Evolutionary conservation across 2,329 filamentous ascomycete genomes (phyloP), one percentile per base, ranked within the genome.

Genomic region (Pyricularia pennisetigena): DNA sequence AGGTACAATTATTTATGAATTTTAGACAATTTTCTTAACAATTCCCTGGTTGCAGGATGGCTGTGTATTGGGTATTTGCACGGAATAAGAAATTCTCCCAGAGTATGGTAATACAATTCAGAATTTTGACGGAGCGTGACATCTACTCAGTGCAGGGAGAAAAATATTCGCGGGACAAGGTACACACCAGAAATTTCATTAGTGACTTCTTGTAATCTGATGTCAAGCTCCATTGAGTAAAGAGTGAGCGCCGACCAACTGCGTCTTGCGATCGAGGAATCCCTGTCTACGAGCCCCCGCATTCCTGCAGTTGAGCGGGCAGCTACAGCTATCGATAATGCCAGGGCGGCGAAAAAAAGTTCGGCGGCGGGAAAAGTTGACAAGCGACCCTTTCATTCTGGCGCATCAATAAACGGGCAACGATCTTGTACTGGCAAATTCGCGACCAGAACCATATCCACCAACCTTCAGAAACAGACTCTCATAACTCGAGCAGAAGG

Each of bases 241-340:
- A 6, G 20, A 54, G 20, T 54, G 4, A 54, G 32, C 59, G 23
- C 26, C 28, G 5, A 28, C 59, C 59, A 62, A 61, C 8, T 61
- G 57, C 23, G 23, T 61, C 32, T 41, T 61, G 59, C 24, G 28
- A 28, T 62, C 24, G 16, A 62, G 59, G 28, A 5, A 62, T 62
- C 59, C 59, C 24, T 28, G 59, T 29, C 23, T 2, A 62, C 1
- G 7, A 30, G 16, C 59, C 59, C 41, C 59, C 59, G 59, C 59
- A 62, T 62, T 62, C 24, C 24, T 28, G 59, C 59, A 20, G 14
- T 16, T 62, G 59, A 28, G 59, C 59, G 59, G 59, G 59, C 26
- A 62, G 59, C 59, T 62, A 1, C 9, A 24, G 35, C 41, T 68
- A 65, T 68, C 68, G 66, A 68, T 69, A 69, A 68, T 32, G 30